These are phyloP conservation scores for Clavariopsis aquatica DNA, from an alignment of 495 filamentous ascomycete species.

Conservation along the genomic window DNA sequence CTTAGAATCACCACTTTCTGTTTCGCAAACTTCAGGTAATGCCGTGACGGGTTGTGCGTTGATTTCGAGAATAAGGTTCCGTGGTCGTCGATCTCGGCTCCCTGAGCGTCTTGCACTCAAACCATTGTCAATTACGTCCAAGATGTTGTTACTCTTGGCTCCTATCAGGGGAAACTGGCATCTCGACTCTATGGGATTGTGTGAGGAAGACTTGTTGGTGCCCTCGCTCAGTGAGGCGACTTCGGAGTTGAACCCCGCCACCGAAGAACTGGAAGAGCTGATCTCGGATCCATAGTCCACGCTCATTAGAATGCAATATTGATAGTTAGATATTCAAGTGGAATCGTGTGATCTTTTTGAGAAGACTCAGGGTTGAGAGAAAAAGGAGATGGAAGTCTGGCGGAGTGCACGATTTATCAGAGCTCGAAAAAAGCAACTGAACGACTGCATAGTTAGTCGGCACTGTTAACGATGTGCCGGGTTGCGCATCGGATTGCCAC, in stretches of 20 bases:
- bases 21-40: conserved; percentile 27
- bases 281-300: neutral
- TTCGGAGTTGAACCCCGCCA: neutral
- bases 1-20: conserved; percentile 12
- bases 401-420: conserved; percentile 8
- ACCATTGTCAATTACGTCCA: conserved; percentile 3
- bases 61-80: conserved; percentile 14
- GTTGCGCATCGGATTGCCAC: conserved; percentile 8
- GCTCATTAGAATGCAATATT: conserved; percentile 12
- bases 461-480: conserved; percentile 1
- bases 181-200: neutral
- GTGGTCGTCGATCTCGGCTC: neutral
- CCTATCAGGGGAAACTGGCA: conserved; percentile 1
- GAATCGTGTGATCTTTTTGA: neutral
- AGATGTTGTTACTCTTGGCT: neutral
- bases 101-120: neutral
- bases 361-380: neutral
- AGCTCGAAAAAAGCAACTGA: neutral
- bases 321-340: neutral
- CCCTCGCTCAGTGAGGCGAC: neutral
- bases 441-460: neutral
- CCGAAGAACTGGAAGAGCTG: conserved; percentile 3
- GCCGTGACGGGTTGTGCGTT: conserved; percentile 24
- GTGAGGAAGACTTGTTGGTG: neutral
- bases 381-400: neutral